Conservation (phyloP, 2,329 filamentous ascomycete genomes). For the Exophiala alcalophila region DNA sequence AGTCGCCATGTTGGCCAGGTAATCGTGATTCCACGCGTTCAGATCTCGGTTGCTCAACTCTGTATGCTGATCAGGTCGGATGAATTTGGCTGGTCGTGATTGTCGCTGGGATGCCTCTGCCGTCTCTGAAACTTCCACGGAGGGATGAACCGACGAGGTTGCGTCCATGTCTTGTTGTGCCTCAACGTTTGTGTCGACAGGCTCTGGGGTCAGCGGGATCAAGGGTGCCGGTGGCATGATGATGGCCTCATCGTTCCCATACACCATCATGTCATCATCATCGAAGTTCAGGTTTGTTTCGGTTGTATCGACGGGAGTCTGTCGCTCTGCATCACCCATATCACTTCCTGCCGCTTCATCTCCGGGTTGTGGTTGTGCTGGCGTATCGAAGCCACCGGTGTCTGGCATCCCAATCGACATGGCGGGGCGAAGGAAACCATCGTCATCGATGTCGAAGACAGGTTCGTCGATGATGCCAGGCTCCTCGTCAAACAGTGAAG, state of each 20-base stretch:
- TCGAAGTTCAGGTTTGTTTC: constrained; percentile 28
- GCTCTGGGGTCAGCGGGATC: constrained; percentile 16
- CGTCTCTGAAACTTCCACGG: constrained; percentile 15
- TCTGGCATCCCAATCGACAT: constrained; percentile 4
- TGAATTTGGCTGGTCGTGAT: constrained; percentile 37
- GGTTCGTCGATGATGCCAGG: constrained; percentile 50
- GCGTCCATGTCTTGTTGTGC: constrained; percentile 20
- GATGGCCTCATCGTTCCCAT: constrained; percentile 34
- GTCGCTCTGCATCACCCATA: neutral
- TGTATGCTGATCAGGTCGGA: constrained; percentile 50
- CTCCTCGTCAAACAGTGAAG: constrained; percentile 38
- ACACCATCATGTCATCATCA: constrained; percentile 28
- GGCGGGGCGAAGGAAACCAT: constrained; percentile 55
- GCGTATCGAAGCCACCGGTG: too few species aligned
- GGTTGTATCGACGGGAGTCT: neutral
- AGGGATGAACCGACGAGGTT: constrained; percentile 11
- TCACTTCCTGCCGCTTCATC: neutral
- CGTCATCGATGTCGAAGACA: constrained; percentile 60
- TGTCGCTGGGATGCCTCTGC: constrained; percentile 34
- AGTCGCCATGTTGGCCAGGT: constrained; percentile 58
- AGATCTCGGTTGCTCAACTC: constrained; percentile 58
- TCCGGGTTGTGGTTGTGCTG: neutral
- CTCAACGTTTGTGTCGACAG: constrained; percentile 7
- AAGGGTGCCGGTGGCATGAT: constrained; percentile 32
- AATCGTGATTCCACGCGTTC: constrained; percentile 56